A percentile compares a stretch with the other conserved stretches of the same genome.
phyloP scores from a whole-genome alignment of 371 early-diverging fungal genomes.

The Conidiobolus coronatus region DNA sequence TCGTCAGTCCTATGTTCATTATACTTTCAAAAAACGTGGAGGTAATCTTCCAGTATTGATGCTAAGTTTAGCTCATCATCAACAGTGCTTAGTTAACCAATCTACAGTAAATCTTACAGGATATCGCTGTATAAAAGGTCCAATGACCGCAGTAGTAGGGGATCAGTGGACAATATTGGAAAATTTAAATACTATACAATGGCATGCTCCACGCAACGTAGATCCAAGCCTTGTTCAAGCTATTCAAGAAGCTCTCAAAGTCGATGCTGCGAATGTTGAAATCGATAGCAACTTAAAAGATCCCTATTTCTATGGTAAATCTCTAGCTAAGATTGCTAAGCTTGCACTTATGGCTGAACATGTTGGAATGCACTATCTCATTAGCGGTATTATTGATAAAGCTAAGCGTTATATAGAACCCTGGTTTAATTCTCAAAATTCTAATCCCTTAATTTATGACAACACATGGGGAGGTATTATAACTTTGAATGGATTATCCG shows the following conservation, averaged over 20 bases:
- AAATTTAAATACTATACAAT: constrained; percentile 11
- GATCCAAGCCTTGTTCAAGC: constrained; percentile 13
- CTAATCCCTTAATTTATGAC: constrained; percentile 35
- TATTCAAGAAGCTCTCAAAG: constrained; percentile 12
- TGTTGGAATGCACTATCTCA: constrained; percentile 15
- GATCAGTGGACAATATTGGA: constrained; percentile 29
- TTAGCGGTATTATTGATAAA: constrained; percentile 13
- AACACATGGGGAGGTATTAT: constrained; percentile 35
- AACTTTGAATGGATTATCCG: constrained; percentile 17
- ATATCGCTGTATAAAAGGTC: constrained; percentile 32
- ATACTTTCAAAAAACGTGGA: constrained; percentile 7
- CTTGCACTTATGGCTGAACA: constrained; percentile 31
- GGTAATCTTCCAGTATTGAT: constrained; percentile 9
- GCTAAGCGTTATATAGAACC: constrained; percentile 21
- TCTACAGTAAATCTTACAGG: constrained; percentile 10
- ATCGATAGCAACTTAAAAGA: constrained; percentile 17
- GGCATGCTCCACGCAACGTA: constrained; percentile 14
- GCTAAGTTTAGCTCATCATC: constrained; percentile 32
- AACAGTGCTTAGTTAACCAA: constrained; percentile 11
- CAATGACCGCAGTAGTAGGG: constrained; percentile 33
- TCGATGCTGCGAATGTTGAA: constrained; percentile 16
- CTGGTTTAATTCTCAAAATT: constrained; percentile 26
- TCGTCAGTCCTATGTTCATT: not conserved
- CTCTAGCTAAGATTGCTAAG: constrained; percentile 34
- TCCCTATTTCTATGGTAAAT: constrained; percentile 55